phyloP scores from a whole-genome alignment of 768 basidiomycete species.

The Coprinopsis strossmayeri region DNA sequence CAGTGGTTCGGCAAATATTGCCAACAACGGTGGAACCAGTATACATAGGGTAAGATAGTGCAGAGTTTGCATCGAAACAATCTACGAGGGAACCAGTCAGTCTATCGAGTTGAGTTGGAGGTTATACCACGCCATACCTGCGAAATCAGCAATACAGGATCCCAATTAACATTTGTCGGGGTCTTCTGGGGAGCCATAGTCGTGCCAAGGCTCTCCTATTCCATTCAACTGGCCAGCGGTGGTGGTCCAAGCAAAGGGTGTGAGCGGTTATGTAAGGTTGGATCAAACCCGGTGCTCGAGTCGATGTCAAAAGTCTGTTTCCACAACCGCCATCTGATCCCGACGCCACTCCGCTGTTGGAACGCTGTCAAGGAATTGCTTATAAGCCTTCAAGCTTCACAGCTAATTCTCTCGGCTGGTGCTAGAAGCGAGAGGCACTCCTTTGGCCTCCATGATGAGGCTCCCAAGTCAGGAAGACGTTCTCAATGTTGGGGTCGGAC shows the following conservation, averaged over 20 bases:
- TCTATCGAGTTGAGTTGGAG: too few species aligned
- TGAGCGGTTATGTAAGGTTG: too few species aligned
- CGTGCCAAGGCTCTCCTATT: too few species aligned
- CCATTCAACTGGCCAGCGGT: too few species aligned
- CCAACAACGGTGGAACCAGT: slow-evolving; percentile 74
- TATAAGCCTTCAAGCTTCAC: not conserved
- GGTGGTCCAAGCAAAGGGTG: too few species aligned
- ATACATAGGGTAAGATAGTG: slow-evolving; percentile 89
- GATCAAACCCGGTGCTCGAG: not conserved
- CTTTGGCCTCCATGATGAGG: slow-evolving; percentile 11
- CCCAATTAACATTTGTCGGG: slow-evolving; percentile 59
- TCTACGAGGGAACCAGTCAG: slow-evolving; percentile 51
- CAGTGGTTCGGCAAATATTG: slow-evolving; percentile 64
- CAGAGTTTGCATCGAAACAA: slow-evolving; percentile 86
- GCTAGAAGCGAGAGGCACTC: not conserved
- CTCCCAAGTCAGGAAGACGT: slow-evolving; percentile 16
- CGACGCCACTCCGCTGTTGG: too few species aligned
- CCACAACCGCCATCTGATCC: too few species aligned
- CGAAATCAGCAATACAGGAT: slow-evolving; percentile 80
- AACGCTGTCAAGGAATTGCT: too few species aligned
- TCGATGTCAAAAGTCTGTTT: too few species aligned
- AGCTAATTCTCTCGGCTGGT: too few species aligned
- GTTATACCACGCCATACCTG: slow-evolving; percentile 62
- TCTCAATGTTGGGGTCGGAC: slow-evolving; percentile 12
- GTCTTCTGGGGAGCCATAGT: slow-evolving; percentile 33